Evolutionary conservation across 768 basidiomycete genomes (phyloP), one percentile per base, ranked within the genome.

Genomic region (Leucocoprinus sp.): DNA sequence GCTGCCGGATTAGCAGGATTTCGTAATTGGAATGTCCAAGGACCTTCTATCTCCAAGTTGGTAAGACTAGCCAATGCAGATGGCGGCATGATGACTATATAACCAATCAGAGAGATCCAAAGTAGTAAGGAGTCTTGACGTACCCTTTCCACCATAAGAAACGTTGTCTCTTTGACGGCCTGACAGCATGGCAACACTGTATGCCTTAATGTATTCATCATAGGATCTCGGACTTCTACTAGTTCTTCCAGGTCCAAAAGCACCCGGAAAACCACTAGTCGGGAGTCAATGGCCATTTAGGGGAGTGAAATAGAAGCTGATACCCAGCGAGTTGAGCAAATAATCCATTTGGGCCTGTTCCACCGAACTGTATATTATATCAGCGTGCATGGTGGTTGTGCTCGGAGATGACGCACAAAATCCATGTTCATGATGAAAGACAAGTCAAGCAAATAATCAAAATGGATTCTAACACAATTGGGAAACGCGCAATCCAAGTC

Each of bases 61-160:
- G 91, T 87, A 8, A 99, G 71, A 53, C 81, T 81, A 6, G 93
- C 93, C 3, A 99, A 72, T 8, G 93, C 86, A 33, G 93, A 97
- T 14, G 87, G 91, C 2, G 96, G 96, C 91, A 99, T 93, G 43
- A 99, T 89, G 52, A 98, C 96, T 98, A 53, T 14, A n/a, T 14
- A 8, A 37, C 28, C 22, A 34, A 37, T 33, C 40, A 51, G 37
- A 48, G 22, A 52, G 37, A n/a, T 14, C 31, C 6, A 14, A 47
- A 50, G 24, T 28, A 45, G 31, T 8, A 31, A 31, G 35, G 39
- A 37, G 42, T 42, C 33, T 34, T 42, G 51, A 58, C 60, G 57
- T 64, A 84, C 96, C 92, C 73, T 98, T 98, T 60, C 96, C 96
- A 52, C 96, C 96, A 56, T 93, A 98, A 45, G 91, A 89, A 23